These are phyloP conservation scores for Angomonas deanei DNA, from an alignment of 208 protist species.

Conservation along the genomic window DNA sequence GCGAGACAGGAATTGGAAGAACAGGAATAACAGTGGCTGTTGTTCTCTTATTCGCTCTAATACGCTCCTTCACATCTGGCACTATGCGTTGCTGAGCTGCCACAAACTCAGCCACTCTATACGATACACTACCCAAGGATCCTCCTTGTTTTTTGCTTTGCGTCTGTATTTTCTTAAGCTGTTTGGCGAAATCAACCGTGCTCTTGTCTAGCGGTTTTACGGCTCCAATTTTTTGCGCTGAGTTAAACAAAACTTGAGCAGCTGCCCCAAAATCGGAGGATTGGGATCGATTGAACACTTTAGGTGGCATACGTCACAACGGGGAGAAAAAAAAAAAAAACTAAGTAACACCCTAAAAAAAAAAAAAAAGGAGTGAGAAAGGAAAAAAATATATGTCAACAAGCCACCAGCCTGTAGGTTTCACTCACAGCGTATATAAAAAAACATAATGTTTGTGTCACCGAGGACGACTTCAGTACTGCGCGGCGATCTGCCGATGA, in stretches of 20 bases:
- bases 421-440: no score
- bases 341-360: not conserved
- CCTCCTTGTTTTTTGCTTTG: constrained; percentile 74
- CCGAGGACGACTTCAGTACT: no score
- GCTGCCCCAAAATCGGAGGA: constrained; percentile 52
- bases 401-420: not conserved
- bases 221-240: constrained; percentile 70
- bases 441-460: no score
- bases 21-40: not conserved
- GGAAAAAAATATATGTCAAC: not conserved
- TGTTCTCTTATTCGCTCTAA: not conserved
- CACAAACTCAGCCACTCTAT: constrained; percentile 82
- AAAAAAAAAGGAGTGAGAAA: constrained; percentile 12
- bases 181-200: constrained; percentile 52
- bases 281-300: not conserved
- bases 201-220: constrained; percentile 59
- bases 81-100: constrained; percentile 34
- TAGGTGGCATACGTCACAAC: not conserved
- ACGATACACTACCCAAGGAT: constrained; percentile 74
- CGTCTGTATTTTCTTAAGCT: constrained; percentile 73
- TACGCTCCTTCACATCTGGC: not conserved
- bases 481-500: no score
- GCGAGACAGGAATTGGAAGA: not conserved
- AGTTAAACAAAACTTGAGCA: constrained; percentile 80
- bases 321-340: not conserved